Evolutionary conservation across 2,329 filamentous ascomycete species (phyloP).

Genomic region (Arthrobotrys entomopaga): DNA sequence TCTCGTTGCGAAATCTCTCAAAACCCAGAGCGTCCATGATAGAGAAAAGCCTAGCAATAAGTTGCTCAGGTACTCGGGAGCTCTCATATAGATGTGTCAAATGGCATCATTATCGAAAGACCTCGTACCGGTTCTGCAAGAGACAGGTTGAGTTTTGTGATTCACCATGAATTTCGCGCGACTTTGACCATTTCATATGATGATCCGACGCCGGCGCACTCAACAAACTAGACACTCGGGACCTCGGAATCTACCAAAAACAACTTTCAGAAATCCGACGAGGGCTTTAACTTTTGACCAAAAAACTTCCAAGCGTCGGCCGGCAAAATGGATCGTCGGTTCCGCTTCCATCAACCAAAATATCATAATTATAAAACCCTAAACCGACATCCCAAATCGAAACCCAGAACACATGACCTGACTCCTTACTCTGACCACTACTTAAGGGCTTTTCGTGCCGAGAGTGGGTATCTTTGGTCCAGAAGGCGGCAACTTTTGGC

Average conservation of each 20-base stretch:
- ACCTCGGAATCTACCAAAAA: neutral
- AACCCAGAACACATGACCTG: conserved; percentile 29
- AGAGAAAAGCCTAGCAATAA: too few species aligned
- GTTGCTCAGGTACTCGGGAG: too few species aligned
- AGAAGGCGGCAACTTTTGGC: conserved; percentile 44
- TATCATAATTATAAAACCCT: conserved; percentile 11
- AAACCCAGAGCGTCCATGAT: too few species aligned
- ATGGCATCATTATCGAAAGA: too few species aligned
- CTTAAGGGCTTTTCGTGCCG: conserved; percentile 4
- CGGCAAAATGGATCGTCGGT: conserved; percentile 32
- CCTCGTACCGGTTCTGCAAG: neutral
- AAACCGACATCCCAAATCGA: neutral
- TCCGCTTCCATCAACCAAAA: conserved; percentile 20
- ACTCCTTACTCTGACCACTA: conserved; percentile 27
- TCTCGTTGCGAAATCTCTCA: too few species aligned
- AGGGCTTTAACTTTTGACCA: neutral
- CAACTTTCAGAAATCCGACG: conserved; percentile 3
- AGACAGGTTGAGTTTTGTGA: neutral
- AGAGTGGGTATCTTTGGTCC: too few species aligned
- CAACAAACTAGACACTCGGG: conserved; percentile 1
- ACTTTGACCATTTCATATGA: too few species aligned
- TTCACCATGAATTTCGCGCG: too few species aligned
- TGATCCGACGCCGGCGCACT: conserved; percentile 32
- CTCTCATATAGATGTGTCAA: too few species aligned
- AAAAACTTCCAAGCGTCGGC: neutral